These are phyloP conservation scores for Xylaria sp. DNA, from an alignment of 2,329 filamentous ascomycete genomes.

Conservation along the genomic window DNA sequence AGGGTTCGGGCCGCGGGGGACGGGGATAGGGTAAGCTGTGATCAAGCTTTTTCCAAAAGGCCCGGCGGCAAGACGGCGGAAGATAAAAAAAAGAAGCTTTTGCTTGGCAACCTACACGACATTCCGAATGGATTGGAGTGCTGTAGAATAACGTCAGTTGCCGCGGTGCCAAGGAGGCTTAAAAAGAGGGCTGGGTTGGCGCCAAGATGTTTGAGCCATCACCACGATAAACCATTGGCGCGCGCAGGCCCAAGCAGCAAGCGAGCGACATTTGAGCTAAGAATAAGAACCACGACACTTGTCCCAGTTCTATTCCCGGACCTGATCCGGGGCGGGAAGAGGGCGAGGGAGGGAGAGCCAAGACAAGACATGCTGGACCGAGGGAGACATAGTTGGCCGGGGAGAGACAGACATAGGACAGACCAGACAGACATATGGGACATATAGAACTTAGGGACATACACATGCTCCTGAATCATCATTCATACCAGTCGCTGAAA, in stretches of 20 bases:
- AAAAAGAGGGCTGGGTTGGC: conserved; percentile 48
- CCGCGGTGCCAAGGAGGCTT: conserved; percentile 48
- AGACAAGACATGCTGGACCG: conserved; percentile 18
- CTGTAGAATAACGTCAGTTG: conserved; percentile 50
- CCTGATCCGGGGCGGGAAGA: background rate
- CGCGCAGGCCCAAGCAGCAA: conserved; percentile 18
- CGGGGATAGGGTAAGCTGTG: conserved; percentile 10
- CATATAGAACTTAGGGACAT: conserved; percentile 36
- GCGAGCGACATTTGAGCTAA: conserved; percentile 28
- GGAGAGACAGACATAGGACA: background rate
- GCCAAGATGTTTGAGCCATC: conserved; percentile 47
- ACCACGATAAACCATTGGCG: conserved; percentile 40
- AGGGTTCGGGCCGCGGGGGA: conserved; percentile 15
- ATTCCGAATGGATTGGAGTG: conserved; percentile 52
- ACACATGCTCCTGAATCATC: conserved; percentile 51
- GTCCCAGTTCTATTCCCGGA: conserved; percentile 8
- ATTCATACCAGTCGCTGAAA: conserved; percentile 45
- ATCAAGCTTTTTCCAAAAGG: conserved; percentile 33
- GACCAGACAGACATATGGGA: background rate
- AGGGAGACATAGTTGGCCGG: conserved; percentile 24
- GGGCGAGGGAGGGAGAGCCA: conserved; percentile 23
- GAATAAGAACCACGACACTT: conserved; percentile 22
- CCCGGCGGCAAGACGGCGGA: conserved; percentile 30
- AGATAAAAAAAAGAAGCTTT: conserved; percentile 45
- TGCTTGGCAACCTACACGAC: conserved; percentile 52